These are phyloP conservation scores for Botrytis elliptica DNA, from an alignment of 2,329 filamentous ascomycete genomes.

Conservation along the genomic window DNA sequence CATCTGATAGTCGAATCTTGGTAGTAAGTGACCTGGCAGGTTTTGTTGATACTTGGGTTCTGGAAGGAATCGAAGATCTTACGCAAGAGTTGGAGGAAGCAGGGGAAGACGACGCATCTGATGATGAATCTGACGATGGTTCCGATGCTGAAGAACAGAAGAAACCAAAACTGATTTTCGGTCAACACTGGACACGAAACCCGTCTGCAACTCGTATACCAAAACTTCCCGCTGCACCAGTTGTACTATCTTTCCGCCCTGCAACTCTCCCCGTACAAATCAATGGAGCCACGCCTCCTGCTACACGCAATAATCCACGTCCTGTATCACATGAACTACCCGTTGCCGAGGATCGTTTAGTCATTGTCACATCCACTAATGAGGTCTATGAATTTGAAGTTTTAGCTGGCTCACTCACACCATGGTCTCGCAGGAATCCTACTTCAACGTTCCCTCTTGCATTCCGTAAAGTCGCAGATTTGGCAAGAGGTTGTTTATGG, in stretches of 20 bases:
- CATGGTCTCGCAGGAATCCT: constrained; percentile 84
- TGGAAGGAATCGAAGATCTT: constrained; percentile 57
- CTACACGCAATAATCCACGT: constrained; percentile 36
- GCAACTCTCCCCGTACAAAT: constrained; percentile 34
- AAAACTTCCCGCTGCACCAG: constrained; percentile 62
- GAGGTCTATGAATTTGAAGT: constrained; percentile 78
- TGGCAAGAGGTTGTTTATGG: constrained; percentile 84
- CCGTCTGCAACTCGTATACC: constrained; percentile 68
- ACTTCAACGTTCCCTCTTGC: constrained; percentile 70
- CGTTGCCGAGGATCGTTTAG: constrained; percentile 52
- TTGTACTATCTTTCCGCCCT: constrained; percentile 66
- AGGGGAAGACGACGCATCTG: constrained; percentile 40
- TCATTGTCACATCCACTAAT: constrained; percentile 62
- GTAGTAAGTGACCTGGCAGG: constrained; percentile 80
- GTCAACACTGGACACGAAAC: constrained; percentile 73
- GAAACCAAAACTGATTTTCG: constrained; percentile 50
- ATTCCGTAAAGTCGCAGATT: constrained; percentile 72
- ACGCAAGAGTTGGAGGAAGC: constrained; percentile 42
- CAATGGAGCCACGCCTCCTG: constrained; percentile 45
- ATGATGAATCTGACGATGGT: constrained; percentile 42
- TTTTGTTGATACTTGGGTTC: constrained; percentile 81
- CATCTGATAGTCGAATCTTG: constrained; percentile 74
- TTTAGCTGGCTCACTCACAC: constrained; percentile 70
- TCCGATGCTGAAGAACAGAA: constrained; percentile 48
- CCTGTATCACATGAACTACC: constrained; percentile 50